These are phyloP conservation scores for Populus tremula DNA, from an alignment of 345 rosid species.

Conservation along the genomic window DNA sequence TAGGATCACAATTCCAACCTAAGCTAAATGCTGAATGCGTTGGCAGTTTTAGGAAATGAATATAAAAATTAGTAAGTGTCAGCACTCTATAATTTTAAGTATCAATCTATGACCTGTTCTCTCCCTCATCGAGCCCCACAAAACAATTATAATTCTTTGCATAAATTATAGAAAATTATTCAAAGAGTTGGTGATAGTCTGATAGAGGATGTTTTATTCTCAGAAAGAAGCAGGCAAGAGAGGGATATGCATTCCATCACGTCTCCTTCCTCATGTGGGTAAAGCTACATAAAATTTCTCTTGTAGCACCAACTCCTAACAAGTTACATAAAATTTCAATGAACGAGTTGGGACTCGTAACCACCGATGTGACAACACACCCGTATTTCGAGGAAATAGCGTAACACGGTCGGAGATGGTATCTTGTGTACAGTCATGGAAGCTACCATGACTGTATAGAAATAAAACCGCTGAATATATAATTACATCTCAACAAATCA, in stretches of 20 bases:
- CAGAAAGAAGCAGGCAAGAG: not conserved
- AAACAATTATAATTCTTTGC: not conserved
- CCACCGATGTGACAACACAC: not conserved
- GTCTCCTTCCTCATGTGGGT: not conserved
- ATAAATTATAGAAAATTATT: not conserved
- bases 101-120: not conserved
- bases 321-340: not conserved
- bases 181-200: not conserved
- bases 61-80: not conserved
- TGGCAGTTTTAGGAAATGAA: conserved; percentile 3
- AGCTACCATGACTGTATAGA: not conserved
- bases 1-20: not conserved
- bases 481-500: no score
- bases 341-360: not conserved
- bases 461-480: no score
- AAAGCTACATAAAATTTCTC: not conserved
- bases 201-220: not conserved
- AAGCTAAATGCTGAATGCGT: not conserved
- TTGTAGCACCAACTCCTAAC: not conserved
- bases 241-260: not conserved
- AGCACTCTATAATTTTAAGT: not conserved
- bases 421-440: not conserved
- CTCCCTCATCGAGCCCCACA: conserved; percentile 7
- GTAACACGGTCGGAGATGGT: not conserved
- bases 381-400: not conserved